Conservation (phyloP, 1,284 basidiomycete species). For the Boletus subluridellus region DNA sequence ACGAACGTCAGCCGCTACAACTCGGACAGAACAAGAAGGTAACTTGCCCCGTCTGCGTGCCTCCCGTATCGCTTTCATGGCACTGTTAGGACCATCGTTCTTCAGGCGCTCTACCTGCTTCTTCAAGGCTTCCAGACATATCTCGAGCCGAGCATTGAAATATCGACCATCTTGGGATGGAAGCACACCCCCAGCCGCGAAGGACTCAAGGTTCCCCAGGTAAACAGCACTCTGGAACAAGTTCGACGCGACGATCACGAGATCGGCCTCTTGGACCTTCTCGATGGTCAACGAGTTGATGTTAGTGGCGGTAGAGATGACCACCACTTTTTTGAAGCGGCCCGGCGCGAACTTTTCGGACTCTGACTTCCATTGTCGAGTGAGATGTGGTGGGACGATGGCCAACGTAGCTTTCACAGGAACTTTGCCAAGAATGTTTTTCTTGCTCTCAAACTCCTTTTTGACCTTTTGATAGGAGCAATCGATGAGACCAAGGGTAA, state of each 20-base stretch:
- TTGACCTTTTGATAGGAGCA: constrained; percentile 58
- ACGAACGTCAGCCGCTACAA: constrained; percentile 10
- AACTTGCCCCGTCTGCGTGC: constrained; percentile 56
- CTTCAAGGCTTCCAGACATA: constrained; percentile 55
- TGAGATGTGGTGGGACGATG: constrained; percentile 88
- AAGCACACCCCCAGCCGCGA: constrained; percentile 64
- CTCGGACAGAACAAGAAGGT: neutral
- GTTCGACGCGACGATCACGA: constrained; percentile 84
- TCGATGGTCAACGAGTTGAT: constrained; percentile 76
- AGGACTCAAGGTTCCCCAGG: constrained; percentile 67
- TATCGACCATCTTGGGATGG: constrained; percentile 78
- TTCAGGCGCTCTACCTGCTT: constrained; percentile 67
- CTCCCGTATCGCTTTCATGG: constrained; percentile 59
- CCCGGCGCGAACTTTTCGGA: constrained; percentile 76
- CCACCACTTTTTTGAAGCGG: constrained; percentile 60
- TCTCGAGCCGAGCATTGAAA: constrained; percentile 76
- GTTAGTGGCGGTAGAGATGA: constrained; percentile 69
- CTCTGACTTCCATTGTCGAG: constrained; percentile 87
- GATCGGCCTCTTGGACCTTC: constrained; percentile 77
- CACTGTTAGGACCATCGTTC: constrained; percentile 57
- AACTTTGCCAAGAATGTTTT: constrained; percentile 63
- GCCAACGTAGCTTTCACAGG: constrained; percentile 76
- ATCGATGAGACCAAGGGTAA: constrained; percentile 85
- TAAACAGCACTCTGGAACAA: constrained; percentile 79
- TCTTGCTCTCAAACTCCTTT: constrained; percentile 53